A percentile compares a stretch with the other conserved stretches of the same genome.
These are phyloP conservation scores for Nemania sp. DNA, from an alignment of 2,329 filamentous ascomycete species.

Conservation along the genomic window DNA sequence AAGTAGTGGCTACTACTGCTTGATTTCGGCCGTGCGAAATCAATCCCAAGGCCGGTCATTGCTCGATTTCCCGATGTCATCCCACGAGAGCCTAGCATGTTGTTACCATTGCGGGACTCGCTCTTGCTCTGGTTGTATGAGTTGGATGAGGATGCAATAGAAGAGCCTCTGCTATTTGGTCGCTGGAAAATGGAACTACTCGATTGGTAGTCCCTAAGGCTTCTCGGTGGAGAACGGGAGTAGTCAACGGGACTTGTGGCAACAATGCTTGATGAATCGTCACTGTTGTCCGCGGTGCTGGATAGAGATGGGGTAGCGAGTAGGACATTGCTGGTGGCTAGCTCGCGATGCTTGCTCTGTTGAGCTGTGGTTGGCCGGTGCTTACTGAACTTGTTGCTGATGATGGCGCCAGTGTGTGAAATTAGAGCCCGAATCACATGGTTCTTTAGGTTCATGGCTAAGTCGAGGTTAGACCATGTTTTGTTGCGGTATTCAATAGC, in stretches of 20 bases:
- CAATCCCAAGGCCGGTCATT: conserved; percentile 45
- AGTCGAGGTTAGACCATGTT: conserved; percentile 97
- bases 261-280: conserved; percentile 68
- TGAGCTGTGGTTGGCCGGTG: conserved; percentile 85
- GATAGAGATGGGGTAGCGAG: conserved; percentile 59
- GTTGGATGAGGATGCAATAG: conserved; percentile 57
- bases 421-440: conserved; percentile 94
- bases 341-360: conserved; percentile 81
- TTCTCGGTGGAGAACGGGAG: conserved; percentile 69
- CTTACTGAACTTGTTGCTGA: conserved; percentile 95
- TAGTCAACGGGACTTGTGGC: conserved; percentile 67
- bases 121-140: conserved; percentile 50
- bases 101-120: conserved; percentile 43
- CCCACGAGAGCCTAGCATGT: conserved; percentile 50
- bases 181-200: conserved; percentile 59
- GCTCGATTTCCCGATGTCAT: conserved; percentile 48
- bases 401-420: conserved; percentile 93
- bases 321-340: conserved; percentile 82
- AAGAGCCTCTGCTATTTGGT: conserved; percentile 65
- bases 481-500: conserved; percentile 98
- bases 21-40: conserved; percentile 47
- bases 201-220: conserved; percentile 62
- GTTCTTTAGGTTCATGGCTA: conserved; percentile 92
- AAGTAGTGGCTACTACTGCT: conserved; percentile 42
- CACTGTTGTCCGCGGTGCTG: conserved; percentile 63